These are phyloP conservation scores for Lachnellula subtilissima DNA, from an alignment of 2,329 filamentous ascomycete genomes.

Conservation along the genomic window DNA sequence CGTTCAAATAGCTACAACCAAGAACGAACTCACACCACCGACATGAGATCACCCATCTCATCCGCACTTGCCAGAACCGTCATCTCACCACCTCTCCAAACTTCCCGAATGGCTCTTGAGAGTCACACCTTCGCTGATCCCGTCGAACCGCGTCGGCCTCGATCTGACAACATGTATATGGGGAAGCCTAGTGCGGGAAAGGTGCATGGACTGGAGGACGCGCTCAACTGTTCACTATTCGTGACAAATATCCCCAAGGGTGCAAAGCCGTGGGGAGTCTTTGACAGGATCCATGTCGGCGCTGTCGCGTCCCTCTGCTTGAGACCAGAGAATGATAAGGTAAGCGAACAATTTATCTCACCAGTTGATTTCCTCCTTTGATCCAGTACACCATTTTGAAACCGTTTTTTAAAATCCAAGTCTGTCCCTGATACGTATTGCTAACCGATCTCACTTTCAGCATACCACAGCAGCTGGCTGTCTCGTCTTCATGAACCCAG, in stretches of 20 bases:
- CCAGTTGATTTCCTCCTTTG: no score
- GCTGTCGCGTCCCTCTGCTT: not conserved
- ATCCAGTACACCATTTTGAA: no score
- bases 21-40: no score
- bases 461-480: not conserved
- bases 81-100: no score
- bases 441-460: no score
- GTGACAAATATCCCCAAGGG: not conserved
- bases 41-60: no score
- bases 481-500: not conserved
- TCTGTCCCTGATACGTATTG: no score
- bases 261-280: not conserved
- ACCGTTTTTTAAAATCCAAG: no score
- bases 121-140: no score
- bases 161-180: not conserved
- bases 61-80: no score
- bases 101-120: not conserved
- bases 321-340: not conserved
- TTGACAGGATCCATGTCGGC: constrained; percentile 1
- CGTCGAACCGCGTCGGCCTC: not conserved
- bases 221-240: not conserved
- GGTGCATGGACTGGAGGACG: not conserved
- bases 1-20: no score
- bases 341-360: no score
- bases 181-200: not conserved